Evolutionary conservation across 768 basidiomycete species (phyloP).

Genomic region (Leccinum incarnatum): DNA sequence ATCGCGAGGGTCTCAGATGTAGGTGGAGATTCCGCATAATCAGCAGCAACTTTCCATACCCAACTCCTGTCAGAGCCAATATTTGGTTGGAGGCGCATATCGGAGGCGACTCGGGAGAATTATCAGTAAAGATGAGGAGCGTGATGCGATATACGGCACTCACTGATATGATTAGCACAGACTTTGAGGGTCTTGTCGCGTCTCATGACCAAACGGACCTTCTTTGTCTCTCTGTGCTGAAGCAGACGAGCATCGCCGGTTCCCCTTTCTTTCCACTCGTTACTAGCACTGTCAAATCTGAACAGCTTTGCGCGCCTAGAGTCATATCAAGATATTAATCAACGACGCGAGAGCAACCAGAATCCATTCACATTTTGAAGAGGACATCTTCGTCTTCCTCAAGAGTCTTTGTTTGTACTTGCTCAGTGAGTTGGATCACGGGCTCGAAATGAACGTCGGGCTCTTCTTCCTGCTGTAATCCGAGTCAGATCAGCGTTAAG

Average conservation of each 20-base stretch:
- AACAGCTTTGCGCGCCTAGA: slow-evolving; percentile 96
- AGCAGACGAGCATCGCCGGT: slow-evolving; percentile 95
- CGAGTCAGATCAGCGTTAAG: slow-evolving; percentile 27
- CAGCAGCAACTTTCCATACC: slow-evolving; percentile 98
- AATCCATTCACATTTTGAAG: slow-evolving; percentile 86
- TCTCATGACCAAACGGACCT: slow-evolving; percentile 96
- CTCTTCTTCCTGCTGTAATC: slow-evolving; percentile 60
- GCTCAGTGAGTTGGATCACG: slow-evolving; percentile 93
- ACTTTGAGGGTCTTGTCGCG: slow-evolving; percentile 99
- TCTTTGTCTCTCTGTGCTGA: slow-evolving; percentile 84
- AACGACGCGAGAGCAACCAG: not conserved
- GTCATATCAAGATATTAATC: slow-evolving; percentile 10
- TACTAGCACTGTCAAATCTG: slow-evolving; percentile 73
- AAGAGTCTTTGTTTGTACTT: slow-evolving; percentile 90
- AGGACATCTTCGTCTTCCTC: slow-evolving; percentile 92
- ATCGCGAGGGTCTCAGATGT: slow-evolving; percentile 96
- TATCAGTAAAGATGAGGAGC: slow-evolving; percentile 4
- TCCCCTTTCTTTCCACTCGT: slow-evolving; percentile 98
- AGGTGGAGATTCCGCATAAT: slow-evolving; percentile 88
- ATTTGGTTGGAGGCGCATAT: slow-evolving; percentile 96
- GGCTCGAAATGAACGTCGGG: slow-evolving; percentile 92
- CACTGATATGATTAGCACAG: slow-evolving; percentile 96
- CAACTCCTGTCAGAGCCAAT: slow-evolving; percentile 98
- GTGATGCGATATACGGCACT: slow-evolving; percentile 24
- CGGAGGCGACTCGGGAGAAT: slow-evolving; percentile 60